Evolutionary conservation across 2,329 filamentous ascomycete species (phyloP).

Genomic region (Aspergillus neoniger): DNA sequence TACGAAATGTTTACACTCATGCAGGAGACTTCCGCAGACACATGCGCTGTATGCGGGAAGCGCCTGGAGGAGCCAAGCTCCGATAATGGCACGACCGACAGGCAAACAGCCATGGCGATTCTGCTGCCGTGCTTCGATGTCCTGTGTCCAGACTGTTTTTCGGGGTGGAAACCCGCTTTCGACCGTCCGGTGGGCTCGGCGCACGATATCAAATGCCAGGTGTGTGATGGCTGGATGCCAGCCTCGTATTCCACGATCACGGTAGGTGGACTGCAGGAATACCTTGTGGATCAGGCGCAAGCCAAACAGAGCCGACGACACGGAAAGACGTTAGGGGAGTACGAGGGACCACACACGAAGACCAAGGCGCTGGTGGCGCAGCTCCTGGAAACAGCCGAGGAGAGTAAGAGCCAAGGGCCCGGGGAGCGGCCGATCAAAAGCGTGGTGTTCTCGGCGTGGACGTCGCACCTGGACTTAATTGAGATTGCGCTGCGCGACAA

Average conservation of each 20-base stretch:
- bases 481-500: slow-evolving; percentile 71
- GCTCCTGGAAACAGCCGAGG: slow-evolving; percentile 64
- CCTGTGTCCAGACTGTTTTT: slow-evolving; percentile 74
- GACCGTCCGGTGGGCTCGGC: slow-evolving; percentile 43
- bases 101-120: slow-evolving; percentile 60
- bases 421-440: slow-evolving; percentile 78
- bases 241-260: slow-evolving; percentile 69
- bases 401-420: slow-evolving; percentile 46
- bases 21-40: slow-evolving; percentile 75
- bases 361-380: slow-evolving; percentile 79
- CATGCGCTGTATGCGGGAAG: slow-evolving; percentile 69
- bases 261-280: slow-evolving; percentile 54
- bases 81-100: slow-evolving; percentile 56
- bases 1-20: slow-evolving; percentile 85
- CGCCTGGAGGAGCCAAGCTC: slow-evolving; percentile 59
- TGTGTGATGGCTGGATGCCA: slow-evolving; percentile 66
- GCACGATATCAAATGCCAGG: slow-evolving; percentile 60
- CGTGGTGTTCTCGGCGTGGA: slow-evolving; percentile 96
- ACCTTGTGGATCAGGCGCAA: slow-evolving; percentile 59
- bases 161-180: slow-evolving; percentile 58
- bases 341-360: slow-evolving; percentile 88
- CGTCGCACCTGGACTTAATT: slow-evolving; percentile 88
- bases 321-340: slow-evolving; percentile 65
- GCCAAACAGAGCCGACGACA: slow-evolving; percentile 55
- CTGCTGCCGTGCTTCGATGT: slow-evolving; percentile 89